These are phyloP conservation scores for Pichia nakasei DNA, from an alignment of 805 yeast species.

Conservation along the genomic window DNA sequence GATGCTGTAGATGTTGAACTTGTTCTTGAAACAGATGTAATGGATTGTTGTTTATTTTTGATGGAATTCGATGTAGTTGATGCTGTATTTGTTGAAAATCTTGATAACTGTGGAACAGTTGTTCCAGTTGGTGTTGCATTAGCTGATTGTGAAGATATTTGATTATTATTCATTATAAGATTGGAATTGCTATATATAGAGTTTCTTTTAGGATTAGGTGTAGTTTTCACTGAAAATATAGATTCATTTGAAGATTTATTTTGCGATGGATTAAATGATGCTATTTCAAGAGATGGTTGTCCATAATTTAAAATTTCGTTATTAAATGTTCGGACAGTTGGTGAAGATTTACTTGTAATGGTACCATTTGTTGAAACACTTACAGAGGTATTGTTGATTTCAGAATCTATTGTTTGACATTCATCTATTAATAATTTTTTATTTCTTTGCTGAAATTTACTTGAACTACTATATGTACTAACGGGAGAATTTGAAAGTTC, in stretches of 20 bases:
- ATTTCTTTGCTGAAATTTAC: not conserved
- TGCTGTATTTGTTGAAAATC: not conserved
- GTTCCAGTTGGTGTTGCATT: conserved; percentile 1
- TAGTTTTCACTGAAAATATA: not conserved
- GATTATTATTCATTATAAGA: not conserved
- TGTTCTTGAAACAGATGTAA: not conserved
- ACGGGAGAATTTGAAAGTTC: not conserved
- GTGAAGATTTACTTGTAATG: not conserved
- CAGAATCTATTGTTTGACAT: not conserved
- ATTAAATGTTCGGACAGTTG: not conserved
- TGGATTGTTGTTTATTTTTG: not conserved
- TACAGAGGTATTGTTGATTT: not conserved
- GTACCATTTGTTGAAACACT: not conserved
- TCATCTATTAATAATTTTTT: not conserved
- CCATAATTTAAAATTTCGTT: not conserved
- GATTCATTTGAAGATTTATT: conserved; percentile 2
- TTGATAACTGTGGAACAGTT: not conserved
- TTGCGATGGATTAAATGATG: not conserved
- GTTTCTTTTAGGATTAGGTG: not conserved
- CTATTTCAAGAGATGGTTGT: not conserved
- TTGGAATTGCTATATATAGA: not conserved
- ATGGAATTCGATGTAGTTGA: not conserved
- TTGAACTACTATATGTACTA: not conserved
- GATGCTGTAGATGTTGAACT: not conserved
- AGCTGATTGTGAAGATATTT: not conserved